These are phyloP conservation scores for Coemansia sp. DNA, from an alignment of 192 early-diverging fungal species.

Conservation along the genomic window DNA sequence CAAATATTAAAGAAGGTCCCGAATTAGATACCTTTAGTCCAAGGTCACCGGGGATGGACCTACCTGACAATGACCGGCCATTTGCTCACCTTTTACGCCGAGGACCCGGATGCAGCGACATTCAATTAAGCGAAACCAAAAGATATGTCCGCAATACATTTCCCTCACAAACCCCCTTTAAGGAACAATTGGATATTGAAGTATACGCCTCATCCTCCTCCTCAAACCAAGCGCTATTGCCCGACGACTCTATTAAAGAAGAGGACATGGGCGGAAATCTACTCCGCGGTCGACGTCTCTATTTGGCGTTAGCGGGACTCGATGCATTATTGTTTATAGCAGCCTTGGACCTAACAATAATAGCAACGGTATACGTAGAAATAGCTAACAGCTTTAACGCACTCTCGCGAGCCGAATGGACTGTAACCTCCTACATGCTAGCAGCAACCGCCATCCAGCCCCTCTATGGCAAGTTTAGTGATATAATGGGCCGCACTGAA, in stretches of 20 bases:
- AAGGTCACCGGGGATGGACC: not conserved
- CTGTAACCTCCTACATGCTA: slow-evolving; percentile 74
- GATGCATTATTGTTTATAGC: slow-evolving; percentile 72
- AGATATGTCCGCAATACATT: not conserved
- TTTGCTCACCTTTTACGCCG: slow-evolving; percentile 7
- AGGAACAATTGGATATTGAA: not conserved
- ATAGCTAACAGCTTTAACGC: slow-evolving; percentile 76
- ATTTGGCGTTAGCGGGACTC: slow-evolving; percentile 54
- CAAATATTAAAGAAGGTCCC: not conserved
- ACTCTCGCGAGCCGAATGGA: slow-evolving; percentile 75
- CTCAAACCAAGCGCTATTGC: not conserved
- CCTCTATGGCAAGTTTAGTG: slow-evolving; percentile 77
- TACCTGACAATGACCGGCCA: not conserved
- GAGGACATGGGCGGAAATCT: not conserved
- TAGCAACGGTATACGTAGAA: slow-evolving; percentile 72
- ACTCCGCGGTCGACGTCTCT: slow-evolving; percentile 19
- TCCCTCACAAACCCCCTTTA: not conserved
- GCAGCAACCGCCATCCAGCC: slow-evolving; percentile 63
- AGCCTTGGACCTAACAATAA: slow-evolving; percentile 81
- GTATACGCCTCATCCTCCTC: not conserved
- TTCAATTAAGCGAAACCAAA: not conserved
- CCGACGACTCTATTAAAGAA: not conserved
- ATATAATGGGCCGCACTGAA: slow-evolving; percentile 87
- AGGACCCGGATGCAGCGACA: not conserved
- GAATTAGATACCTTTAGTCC: not conserved